phyloP scores from a whole-genome alignment of 1,284 basidiomycete genomes.

The Earliella scabrosa region DNA sequence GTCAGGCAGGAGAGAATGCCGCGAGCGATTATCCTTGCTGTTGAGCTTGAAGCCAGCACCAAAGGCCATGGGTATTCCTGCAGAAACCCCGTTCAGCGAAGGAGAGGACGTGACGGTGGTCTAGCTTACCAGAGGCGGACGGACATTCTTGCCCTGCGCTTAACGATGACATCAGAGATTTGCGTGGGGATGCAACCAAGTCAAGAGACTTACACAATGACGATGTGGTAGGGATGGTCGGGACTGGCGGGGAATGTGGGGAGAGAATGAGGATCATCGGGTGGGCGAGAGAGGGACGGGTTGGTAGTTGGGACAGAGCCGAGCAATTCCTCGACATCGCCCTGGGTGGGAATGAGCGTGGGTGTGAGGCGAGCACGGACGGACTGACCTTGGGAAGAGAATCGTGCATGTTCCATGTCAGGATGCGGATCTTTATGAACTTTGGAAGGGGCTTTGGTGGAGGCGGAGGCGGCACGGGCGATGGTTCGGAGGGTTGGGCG shows the following conservation, averaged over 20 bases:
- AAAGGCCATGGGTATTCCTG: slow-evolving; percentile 76
- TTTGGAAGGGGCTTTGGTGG: slow-evolving; percentile 38
- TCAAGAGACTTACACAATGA: slow-evolving; percentile 66
- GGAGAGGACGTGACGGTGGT: not conserved
- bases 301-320: slow-evolving; percentile 63
- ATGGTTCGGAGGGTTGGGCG: slow-evolving; percentile 20
- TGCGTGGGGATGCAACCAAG: slow-evolving; percentile 14
- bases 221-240: slow-evolving; percentile 78
- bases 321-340: slow-evolving; percentile 76
- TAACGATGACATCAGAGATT: slow-evolving; percentile 15
- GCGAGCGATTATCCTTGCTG: slow-evolving; percentile 45
- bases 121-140: slow-evolving; percentile 58
- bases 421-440: slow-evolving; percentile 52
- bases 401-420: slow-evolving; percentile 82
- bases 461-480: slow-evolving; percentile 23
- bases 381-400: slow-evolving; percentile 65
- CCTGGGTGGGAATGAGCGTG: slow-evolving; percentile 43
- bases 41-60: slow-evolving; percentile 75
- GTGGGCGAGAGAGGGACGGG: slow-evolving; percentile 36
- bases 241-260: slow-evolving; percentile 56
- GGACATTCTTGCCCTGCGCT: slow-evolving; percentile 88
- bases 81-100: not conserved
- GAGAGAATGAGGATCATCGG: slow-evolving; percentile 37
- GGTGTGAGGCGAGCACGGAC: not conserved
- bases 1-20: slow-evolving; percentile 21